phyloP scores from a whole-genome alignment of 345 rosid species.

The Noccaea bulbosa region DNA sequence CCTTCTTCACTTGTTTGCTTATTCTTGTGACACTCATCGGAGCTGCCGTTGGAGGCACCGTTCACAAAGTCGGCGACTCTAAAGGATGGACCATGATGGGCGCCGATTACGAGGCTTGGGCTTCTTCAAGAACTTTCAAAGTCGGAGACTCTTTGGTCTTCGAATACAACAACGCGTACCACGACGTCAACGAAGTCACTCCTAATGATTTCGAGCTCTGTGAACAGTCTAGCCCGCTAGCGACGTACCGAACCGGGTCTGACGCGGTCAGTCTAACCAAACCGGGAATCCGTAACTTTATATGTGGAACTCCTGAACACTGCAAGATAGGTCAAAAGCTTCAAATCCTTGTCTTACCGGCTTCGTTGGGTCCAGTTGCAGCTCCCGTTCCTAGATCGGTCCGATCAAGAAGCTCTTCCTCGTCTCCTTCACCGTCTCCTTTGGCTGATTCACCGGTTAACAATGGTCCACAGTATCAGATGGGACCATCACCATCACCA shows the following conservation, averaged over 20 bases:
- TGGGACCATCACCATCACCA: constrained; percentile 28
- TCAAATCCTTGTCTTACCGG: background rate
- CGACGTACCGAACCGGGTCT: constrained; percentile 2
- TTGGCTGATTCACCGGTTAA: constrained; percentile 15
- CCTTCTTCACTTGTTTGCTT: constrained; percentile 5
- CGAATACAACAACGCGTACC: constrained; percentile 4
- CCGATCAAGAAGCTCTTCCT: background rate
- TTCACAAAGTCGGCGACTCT: constrained; percentile 10
- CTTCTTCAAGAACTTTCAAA: background rate
- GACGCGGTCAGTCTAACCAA: constrained; percentile 9
- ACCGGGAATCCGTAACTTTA: constrained; percentile 18
- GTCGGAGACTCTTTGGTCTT: constrained; percentile 20
- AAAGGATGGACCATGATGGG: too few species aligned
- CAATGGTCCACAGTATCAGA: constrained; percentile 12
- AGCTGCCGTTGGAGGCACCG: constrained; percentile 4
- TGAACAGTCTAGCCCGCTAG: constrained; percentile 2
- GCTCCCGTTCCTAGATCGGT: constrained; percentile 9
- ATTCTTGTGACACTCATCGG: background rate
- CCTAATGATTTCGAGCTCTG: background rate
- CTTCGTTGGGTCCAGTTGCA: background rate
- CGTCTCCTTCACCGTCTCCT: constrained; percentile 12
- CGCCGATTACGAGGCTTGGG: background rate
- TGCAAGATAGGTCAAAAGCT: constrained; percentile 20
- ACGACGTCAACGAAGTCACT: constrained; percentile 26
- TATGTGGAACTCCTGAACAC: constrained; percentile 21